Evolutionary conservation across 352 stramenopile species (phyloP), one percentile per base, ranked within the genome.

Genomic region (Phytophthora idaei): DNA sequence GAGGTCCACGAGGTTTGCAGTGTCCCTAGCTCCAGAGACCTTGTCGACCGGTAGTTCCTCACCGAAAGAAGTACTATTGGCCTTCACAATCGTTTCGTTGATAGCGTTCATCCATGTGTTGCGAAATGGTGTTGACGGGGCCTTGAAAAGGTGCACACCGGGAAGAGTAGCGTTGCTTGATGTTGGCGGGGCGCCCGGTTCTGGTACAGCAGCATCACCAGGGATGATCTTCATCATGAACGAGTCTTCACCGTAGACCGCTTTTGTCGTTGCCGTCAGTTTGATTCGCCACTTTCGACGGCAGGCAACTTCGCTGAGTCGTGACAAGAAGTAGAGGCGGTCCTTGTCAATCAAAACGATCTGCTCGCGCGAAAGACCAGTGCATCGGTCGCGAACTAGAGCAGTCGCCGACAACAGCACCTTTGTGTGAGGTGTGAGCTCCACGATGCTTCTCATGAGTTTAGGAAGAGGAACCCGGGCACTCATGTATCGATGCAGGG

Each of bases 401-500:
- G 81, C 87, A 17, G 85, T 95, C 32, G 84, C 83, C 6, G 84
- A 88, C 21, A 95, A 55, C 8, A 81, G 56, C 27, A 93, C 71
- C 11, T 81, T 82, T 3, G 84, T 84, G 41, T 93, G 81, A 1
- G 87, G 85, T 28, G 85, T 95, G 17, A 95, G 76, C 59, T 94
- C 86, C 25, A 89, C 77, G n/a, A 90, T 90, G 48, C 77, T 90
- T 32, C 85, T 85, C 71, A 89, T 89, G 12, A 95, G 61, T 31
- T 75, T 89, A 15, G 87, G 87, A 4, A 95, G 64, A 55, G 87
- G 85, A 29, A 87, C 70, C 7, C 81, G 79, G 3, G 87, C 85
- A 64, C 71, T 94, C 77, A 92, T 90, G 58, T 95, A 95, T 34
- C 85, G 79, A 56, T 93, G 87, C 3, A 95, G 66, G 17, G 85